Evolutionary conservation across 805 yeast genomes (phyloP), one percentile per base, ranked within the genome.

Genomic region (Hanseniaspora mollemarum): DNA sequence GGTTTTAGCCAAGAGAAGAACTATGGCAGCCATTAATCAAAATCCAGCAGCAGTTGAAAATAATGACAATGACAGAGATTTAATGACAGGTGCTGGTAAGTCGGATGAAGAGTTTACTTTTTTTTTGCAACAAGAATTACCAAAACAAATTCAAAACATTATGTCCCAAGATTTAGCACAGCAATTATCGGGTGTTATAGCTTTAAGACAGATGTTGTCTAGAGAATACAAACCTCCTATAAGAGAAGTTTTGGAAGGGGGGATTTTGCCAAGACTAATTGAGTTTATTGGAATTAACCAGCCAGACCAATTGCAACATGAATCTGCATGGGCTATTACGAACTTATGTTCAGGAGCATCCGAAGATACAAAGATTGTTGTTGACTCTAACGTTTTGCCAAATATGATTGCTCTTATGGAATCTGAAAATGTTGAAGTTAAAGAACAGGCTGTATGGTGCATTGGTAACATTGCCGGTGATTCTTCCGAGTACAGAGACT

Each of bases 281-380:
- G 80, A 77, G 59, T 87, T 88, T 60, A 83, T 92, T 87, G 71
- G 72, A 54, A 73, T 75, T 53, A 72, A 77, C 49, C 87, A 85
- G 58, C 85, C 88, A 3, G 87, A 85, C 60, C 78, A 84, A 74
- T 74, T 92, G 60, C 97, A 90, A 69, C 77, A 92, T 60, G 98
- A 92, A 71, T 95, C 97, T 12, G 96, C 98, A 8, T 92, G 98
- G 98, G 97, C 97, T n/a, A 76, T 92, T 59, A 92, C 98, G 46
- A 92, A 92, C 65, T 90, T 92, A 66, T 97, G 97, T 21, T 86
- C 96, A 3, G 98, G 98, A 56, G 72, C 82, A 46, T 78, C 94
- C 38, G 83, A 78, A 43, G 97, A 92, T 69, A 92, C 98, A 19
- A 77, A 76, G 60, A 81, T 81, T 39, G 97, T 92, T 51, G 92